Percentiles rank a stretch among this genome's conserved stretches.
phyloP scores from a whole-genome alignment of 192 early-diverging fungal species.

The Linnemannia elongata region DNA sequence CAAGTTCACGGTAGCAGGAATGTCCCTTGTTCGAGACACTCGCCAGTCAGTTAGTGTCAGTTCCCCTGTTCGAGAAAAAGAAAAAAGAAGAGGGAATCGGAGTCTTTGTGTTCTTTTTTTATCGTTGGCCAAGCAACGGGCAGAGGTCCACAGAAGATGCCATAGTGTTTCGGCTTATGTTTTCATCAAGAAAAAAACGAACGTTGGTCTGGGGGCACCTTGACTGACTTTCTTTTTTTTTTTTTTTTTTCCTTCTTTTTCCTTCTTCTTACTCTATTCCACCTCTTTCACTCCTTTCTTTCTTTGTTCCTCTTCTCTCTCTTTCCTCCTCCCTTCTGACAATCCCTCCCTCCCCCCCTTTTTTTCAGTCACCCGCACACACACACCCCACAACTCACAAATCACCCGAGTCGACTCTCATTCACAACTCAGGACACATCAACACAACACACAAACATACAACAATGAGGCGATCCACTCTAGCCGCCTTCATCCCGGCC shows the following conservation, averaged over 20 bases:
- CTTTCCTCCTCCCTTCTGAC: background rate
- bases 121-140: background rate
- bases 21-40: background rate
- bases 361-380: background rate
- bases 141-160: background rate
- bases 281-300: background rate
- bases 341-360: background rate
- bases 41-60: background rate
- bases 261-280: no score
- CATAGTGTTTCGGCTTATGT: background rate
- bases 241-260: background rate
- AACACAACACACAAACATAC: background rate
- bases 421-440: background rate
- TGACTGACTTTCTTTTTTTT: background rate
- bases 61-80: background rate
- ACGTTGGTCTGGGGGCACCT: no score
- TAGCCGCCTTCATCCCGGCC: background rate
- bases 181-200: no score
- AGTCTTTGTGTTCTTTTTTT: constrained; percentile 3
- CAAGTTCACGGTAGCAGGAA: background rate
- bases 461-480: background rate
- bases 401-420: background rate
- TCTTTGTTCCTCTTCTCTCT: background rate
- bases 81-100: background rate
- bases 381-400: background rate